Conservation (phyloP, 2,329 filamentous ascomycete species). For the Diplodia seriata region DNA sequence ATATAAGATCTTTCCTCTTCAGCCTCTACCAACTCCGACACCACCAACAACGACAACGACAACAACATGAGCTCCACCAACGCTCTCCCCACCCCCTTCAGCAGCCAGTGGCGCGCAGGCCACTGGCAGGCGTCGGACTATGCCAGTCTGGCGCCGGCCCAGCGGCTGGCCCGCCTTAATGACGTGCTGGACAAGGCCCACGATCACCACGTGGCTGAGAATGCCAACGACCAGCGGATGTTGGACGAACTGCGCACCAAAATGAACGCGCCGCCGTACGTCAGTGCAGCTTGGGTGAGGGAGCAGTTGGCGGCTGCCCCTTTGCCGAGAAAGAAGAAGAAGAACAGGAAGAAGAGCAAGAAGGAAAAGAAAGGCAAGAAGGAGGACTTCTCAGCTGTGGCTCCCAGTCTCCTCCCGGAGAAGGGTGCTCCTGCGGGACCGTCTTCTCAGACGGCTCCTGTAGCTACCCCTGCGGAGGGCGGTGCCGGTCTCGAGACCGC, state of each 20-base stretch:
- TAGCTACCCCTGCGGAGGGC: background rate
- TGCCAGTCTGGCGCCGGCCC: background rate
- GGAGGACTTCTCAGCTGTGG: background rate
- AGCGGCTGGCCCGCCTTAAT: conserved; percentile 5
- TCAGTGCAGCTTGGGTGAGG: background rate
- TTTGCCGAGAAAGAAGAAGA: background rate
- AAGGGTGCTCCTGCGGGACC: too few species aligned
- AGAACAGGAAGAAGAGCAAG: background rate
- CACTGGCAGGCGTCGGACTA: conserved; percentile 9
- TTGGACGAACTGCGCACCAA: background rate
- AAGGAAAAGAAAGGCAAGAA: background rate
- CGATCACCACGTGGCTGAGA: background rate
- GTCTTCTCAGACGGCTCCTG: too few species aligned
- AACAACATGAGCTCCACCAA: background rate
- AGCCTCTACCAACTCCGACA: background rate
- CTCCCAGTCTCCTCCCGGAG: background rate
- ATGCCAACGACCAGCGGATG: background rate
- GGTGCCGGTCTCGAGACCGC: too few species aligned
- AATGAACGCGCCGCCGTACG: conserved; percentile 5
- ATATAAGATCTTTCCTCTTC: background rate
- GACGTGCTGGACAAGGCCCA: conserved; percentile 14
- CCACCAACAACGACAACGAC: background rate
- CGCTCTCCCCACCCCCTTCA: background rate
- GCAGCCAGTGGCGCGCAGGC: background rate
- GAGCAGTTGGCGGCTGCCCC: background rate